These are phyloP conservation scores for Globisporangium radiosum DNA, from an alignment of 352 stramenopile species.

Conservation along the genomic window DNA sequence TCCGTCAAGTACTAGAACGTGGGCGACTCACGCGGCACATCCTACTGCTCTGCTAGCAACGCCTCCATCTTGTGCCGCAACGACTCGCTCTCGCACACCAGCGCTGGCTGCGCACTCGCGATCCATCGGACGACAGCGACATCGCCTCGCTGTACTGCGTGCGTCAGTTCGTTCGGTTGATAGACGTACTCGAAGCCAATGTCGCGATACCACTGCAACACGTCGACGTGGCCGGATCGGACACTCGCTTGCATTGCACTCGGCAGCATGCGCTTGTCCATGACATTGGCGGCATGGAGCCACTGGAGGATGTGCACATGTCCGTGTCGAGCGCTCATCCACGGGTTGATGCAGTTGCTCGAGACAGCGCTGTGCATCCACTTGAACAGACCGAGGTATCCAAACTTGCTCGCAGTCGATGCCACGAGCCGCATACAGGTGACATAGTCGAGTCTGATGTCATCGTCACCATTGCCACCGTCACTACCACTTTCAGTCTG, in stretches of 20 bases:
- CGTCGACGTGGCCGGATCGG: background rate
- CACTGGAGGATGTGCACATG: constrained; percentile 4
- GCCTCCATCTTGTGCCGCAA: no score
- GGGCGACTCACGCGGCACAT: no score
- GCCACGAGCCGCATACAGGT: background rate
- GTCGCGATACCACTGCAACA: constrained; percentile 1
- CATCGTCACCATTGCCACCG: no score
- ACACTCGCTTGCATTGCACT: constrained; percentile 1
- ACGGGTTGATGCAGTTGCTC: background rate
- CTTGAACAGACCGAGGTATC: background rate
- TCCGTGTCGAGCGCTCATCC: constrained; percentile 3
- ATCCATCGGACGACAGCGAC: background rate
- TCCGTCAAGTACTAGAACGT: no score
- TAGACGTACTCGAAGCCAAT: background rate
- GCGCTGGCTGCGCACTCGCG: constrained; percentile 8
- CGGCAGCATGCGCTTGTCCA: background rate
- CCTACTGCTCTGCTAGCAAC: no score
- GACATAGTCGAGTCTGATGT: background rate
- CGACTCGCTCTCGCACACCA: background rate
- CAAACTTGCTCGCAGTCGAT: constrained; percentile 1
- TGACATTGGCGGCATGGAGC: background rate
- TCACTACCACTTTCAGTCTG: background rate
- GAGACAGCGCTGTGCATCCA: background rate
- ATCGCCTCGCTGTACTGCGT: background rate
- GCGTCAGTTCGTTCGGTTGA: background rate